A percentile compares a stretch with the other conserved stretches of the same genome.
phyloP scores from a whole-genome alignment of 1,284 basidiomycete genomes.

The Mycosarcoma maydis region DNA sequence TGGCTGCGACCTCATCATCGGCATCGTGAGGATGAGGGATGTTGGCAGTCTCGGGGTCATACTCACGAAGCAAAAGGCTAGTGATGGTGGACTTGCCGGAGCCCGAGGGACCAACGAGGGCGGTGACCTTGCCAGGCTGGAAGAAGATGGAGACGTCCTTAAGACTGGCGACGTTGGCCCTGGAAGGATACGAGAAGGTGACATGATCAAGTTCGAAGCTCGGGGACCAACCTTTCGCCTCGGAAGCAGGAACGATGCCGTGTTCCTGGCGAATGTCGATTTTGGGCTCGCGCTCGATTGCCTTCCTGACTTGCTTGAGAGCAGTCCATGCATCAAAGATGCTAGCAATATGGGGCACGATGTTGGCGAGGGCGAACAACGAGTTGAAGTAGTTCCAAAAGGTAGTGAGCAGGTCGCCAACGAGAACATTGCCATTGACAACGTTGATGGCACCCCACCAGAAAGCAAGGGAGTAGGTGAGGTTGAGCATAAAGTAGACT shows the following conservation, averaged over 20 bases:
- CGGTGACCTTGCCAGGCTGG: constrained; percentile 61
- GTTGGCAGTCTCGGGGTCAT: constrained; percentile 67
- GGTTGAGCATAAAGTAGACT: constrained; percentile 56
- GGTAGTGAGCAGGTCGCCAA: constrained; percentile 54
- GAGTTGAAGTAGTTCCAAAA: constrained; percentile 65
- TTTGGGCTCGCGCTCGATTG: constrained; percentile 60
- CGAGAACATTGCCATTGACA: constrained; percentile 35
- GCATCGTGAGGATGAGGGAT: constrained; percentile 43
- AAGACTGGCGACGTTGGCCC: constrained; percentile 56
- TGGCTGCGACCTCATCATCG: constrained; percentile 12
- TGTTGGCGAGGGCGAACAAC: constrained; percentile 61
- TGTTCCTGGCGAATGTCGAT: constrained; percentile 58
- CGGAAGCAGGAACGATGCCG: constrained; percentile 32
- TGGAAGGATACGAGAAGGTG: constrained; percentile 62
- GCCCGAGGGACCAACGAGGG: constrained; percentile 66
- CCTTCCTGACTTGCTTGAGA: constrained; percentile 49
- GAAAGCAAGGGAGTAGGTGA: constrained; percentile 55
- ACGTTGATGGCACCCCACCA: constrained; percentile 59
- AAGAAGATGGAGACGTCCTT: constrained; percentile 51
- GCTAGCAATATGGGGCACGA: constrained; percentile 59
- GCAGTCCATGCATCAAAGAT: constrained; percentile 56
- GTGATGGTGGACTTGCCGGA: constrained; percentile 69
- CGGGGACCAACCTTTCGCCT: constrained; percentile 35
- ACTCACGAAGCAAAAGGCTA: constrained; percentile 68
- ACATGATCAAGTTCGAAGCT: constrained; percentile 54